phyloP scores from a whole-genome alignment of 1,284 basidiomycete species.

The Ganoderma resinaceum region DNA sequence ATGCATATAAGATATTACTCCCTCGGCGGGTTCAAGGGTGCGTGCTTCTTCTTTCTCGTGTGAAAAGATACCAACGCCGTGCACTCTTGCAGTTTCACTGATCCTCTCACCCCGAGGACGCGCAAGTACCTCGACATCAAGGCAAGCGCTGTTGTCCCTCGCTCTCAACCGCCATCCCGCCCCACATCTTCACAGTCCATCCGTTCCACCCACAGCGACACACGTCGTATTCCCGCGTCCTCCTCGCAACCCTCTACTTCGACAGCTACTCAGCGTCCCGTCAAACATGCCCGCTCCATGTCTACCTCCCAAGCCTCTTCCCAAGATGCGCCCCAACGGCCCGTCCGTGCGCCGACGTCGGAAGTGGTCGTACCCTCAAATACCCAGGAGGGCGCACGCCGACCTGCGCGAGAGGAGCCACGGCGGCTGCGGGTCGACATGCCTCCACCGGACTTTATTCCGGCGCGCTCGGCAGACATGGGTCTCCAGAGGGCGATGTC shows the following conservation, averaged over 20 bases:
- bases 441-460: slow-evolving; percentile 35
- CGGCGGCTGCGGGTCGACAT: slow-evolving; percentile 29
- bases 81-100: slow-evolving; percentile 61
- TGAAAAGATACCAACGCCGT: background rate
- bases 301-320: slow-evolving; percentile 20
- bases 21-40: slow-evolving; percentile 73
- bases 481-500: slow-evolving; percentile 24
- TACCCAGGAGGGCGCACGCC: slow-evolving; percentile 13
- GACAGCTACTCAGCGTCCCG: slow-evolving; percentile 11
- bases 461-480: slow-evolving; percentile 19
- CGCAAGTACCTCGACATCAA: slow-evolving; percentile 81
- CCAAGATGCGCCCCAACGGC: slow-evolving; percentile 17
- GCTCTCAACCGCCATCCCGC: slow-evolving; percentile 35
- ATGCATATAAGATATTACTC: slow-evolving; percentile 75
- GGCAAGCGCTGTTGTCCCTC: slow-evolving; percentile 23
- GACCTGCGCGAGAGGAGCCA: slow-evolving; percentile 21
- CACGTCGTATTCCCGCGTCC: slow-evolving; percentile 4
- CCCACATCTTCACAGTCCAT: slow-evolving; percentile 40
- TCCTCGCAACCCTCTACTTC: slow-evolving; percentile 8
- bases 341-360: slow-evolving; percentile 22
- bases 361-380: slow-evolving; percentile 9
- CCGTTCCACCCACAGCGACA: slow-evolving; percentile 22
- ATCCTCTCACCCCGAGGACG: slow-evolving; percentile 77
- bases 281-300: slow-evolving; percentile 20
- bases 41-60: slow-evolving; percentile 35